Evolutionary conservation across 148 eudicot species (phyloP), one percentile per base, ranked within the genome.

Genomic region (Pouteria glomerata): DNA sequence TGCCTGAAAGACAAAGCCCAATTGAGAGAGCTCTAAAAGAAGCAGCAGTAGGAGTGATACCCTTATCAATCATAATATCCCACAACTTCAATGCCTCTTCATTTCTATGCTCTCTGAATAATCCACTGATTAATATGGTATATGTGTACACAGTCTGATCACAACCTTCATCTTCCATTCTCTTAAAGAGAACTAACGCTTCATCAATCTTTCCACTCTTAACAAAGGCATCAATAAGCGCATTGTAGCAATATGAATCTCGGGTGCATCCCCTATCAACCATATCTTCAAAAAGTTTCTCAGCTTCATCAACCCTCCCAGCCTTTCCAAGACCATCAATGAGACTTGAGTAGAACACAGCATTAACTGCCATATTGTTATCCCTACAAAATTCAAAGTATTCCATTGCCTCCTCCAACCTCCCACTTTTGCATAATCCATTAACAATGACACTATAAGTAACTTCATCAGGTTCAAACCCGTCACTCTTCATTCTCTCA

Each of bases 191-290:
- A 8, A 48, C 70, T 63, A 94, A 70, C 24, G 97, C 97, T 78
- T 91, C 91, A 47, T 89, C 91, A 18, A 87, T 77, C 83, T 78
- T 85, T 48, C 87, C 87, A 63, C 57, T 69, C 74, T 91, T 94
- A 16, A 81, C 80, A 42, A 86, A 75, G 18, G 93, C 89, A 76
- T 91, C 96, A 27, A 95, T 91, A 77, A 95, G 81, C 21, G 79
- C 96, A 82, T 95, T 95, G 58, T 91, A 95, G 79, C 98, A 95
- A 83, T 88, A 91, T 0, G 98, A 91, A 84, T 95, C 98, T 47
- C 87, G 90, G 1, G 91, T 76, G 71, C 90, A 91, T 63, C 97
- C 97, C 66, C 80, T 82, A 71, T 78, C 76, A 14, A 68, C 78
- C 98, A 95, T 95, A 72, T 91, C 91, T 59, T 86, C 88, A 63